phyloP scores from a whole-genome alignment of 2,329 filamentous ascomycete species.

The Colletotrichum viniferum region DNA sequence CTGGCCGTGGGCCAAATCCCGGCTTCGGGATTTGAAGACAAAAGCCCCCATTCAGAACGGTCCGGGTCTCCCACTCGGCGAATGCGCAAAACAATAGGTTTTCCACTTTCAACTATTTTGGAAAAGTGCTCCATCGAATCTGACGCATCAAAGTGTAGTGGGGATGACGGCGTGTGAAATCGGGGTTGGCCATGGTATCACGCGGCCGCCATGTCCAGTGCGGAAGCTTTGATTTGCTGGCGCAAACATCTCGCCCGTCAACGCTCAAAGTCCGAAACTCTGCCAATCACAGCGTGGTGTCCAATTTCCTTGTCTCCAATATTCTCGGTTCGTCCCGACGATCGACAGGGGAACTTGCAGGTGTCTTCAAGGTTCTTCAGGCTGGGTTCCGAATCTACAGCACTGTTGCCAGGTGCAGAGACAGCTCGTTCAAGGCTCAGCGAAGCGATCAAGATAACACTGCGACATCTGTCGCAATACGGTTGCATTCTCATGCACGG shows the following conservation, averaged over 20 bases:
- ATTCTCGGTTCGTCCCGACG: background rate
- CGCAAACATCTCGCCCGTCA: background rate
- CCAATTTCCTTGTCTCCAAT: background rate
- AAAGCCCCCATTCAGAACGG: background rate
- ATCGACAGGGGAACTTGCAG: background rate
- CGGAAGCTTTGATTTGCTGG: background rate
- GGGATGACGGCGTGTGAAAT: background rate
- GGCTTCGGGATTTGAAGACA: slow-evolving; percentile 15
- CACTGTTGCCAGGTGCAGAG: background rate
- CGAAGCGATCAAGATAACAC: background rate
- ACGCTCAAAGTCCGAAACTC: background rate
- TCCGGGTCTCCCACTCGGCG: background rate
- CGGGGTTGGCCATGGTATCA: background rate
- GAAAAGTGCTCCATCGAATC: background rate
- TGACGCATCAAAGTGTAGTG: background rate
- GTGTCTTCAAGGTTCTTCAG: background rate
- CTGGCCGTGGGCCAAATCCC: slow-evolving; percentile 9
- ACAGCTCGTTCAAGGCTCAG: background rate
- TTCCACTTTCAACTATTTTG: background rate
- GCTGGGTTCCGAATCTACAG: background rate
- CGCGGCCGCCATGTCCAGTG: background rate
- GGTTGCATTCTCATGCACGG: background rate
- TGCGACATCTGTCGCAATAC: background rate
- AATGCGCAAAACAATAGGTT: background rate
- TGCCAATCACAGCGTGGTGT: background rate